Base-by-base conservation (phyloP, 306 rosid genomes). In the Fagus sylvatica region DNA sequence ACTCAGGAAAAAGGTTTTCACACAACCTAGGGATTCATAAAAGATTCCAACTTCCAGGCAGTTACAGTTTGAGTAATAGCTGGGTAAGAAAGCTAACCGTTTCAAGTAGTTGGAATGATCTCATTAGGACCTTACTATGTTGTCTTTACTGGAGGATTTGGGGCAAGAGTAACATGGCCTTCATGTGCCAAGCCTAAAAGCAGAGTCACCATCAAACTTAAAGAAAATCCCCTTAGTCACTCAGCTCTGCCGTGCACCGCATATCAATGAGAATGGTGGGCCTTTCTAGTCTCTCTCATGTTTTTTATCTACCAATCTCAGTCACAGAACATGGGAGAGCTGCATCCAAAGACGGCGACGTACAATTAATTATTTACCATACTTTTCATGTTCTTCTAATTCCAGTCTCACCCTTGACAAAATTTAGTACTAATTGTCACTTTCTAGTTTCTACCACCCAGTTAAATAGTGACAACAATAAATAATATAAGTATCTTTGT, bases 101-200 rank as follows among this genome's bases (percentile, higher is more conserved):
- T 79, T 72, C 48, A 61, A 80, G 89, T 78, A 72, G 89, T 84
- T 87, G 85, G 81, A 82, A 74, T 87, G 89, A 85, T 80, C 49
- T 80, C 78, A 76, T 17, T 10, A 76, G 66, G 64, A 34, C 81
- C 84, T 82, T 68, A 28, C 69, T 73, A 80, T 82, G 54, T 85
- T 88, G 84, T 81, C 78, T 70, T 79, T 49, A 74, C 34, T 48
- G 69, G 78, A 82, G 85, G 65, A 69, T 48, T 84, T 85, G 83
- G 88, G 92, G 84, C 91, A 92, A 89, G 94, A 87, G 98, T 89
- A 90, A 94, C 98, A 89, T 94, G 98, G 97, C 84, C 87, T 83
- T 89, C 98, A 89, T 90, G 97, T 92, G 98, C 91, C 76, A 77
- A 84, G 74, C 77, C 43, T 80, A 73, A 83, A 81, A 79, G 90